Conservation (phyloP, 2,329 filamentous ascomycete species). For the Ophiostoma populinum region DNA sequence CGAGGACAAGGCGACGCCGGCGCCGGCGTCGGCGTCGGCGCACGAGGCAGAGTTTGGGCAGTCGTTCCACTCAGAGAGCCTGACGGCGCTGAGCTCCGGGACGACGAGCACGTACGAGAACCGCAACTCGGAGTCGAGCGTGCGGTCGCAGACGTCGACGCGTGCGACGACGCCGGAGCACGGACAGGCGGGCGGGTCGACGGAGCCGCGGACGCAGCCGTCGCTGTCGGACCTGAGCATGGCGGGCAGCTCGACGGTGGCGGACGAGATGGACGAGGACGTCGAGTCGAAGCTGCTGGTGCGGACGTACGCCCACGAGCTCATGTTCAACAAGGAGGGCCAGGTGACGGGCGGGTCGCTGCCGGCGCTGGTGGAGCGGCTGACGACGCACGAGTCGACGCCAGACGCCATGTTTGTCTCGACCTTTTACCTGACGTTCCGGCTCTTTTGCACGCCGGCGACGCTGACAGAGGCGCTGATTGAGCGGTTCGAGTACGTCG, state of each 20-base stretch:
- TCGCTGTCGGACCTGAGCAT: conserved; percentile 53
- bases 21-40: conserved; percentile 22
- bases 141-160: conserved; percentile 68
- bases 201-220: conserved; percentile 33
- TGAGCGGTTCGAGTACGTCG: conserved; percentile 82
- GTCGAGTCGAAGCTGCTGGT: conserved; percentile 73
- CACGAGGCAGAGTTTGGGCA: conserved; percentile 32
- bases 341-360: conserved; percentile 87
- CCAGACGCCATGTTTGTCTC: conserved; percentile 85
- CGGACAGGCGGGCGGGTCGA: too few species aligned
- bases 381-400: conserved; percentile 84
- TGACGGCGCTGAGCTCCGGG: conserved; percentile 58
- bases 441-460: conserved; percentile 69
- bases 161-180: conserved; percentile 73
- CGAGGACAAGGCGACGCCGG: conserved; percentile 31
- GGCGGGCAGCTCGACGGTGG: conserved; percentile 45
- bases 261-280: conserved; percentile 54
- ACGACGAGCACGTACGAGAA: conserved; percentile 65
- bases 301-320: conserved; percentile 78
- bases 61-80: conserved; percentile 46
- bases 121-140: conserved; percentile 65
- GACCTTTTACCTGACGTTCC: conserved; percentile 91
- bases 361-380: conserved; percentile 76
- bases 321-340: conserved; percentile 86
- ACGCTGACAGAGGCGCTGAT: conserved; percentile 71